phyloP scores from a whole-genome alignment of 179 eudicot species.

The Silene vulgaris region DNA sequence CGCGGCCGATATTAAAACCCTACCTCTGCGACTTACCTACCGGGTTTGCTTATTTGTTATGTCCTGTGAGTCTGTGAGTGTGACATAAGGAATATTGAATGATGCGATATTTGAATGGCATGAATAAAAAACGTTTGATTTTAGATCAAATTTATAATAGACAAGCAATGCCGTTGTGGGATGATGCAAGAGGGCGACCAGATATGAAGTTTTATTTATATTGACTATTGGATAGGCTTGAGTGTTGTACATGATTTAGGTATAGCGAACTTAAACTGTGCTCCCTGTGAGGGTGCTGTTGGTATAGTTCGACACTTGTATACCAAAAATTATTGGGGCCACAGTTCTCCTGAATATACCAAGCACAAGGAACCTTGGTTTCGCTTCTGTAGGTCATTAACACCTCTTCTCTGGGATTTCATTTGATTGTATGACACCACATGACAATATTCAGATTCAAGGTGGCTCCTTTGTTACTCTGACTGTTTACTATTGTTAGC shows the following conservation, averaged over 20 bases:
- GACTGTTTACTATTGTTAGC: too few relatives aligned
- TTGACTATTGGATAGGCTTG: not conserved
- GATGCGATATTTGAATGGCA: not conserved
- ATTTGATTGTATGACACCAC: too few relatives aligned
- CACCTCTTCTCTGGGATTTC: too few relatives aligned
- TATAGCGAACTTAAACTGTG: not conserved
- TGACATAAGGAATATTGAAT: conserved; percentile 1
- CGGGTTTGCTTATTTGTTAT: not conserved
- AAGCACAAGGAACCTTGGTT: not conserved
- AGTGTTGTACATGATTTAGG: not conserved
- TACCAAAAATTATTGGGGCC: not conserved
- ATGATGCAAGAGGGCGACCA: not conserved
- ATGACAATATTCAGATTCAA: too few relatives aligned
- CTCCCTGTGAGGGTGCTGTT: not conserved
- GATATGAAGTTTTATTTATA: not conserved
- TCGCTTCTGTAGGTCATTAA: too few relatives aligned
- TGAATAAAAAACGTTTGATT: not conserved
- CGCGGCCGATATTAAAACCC: too few relatives aligned
- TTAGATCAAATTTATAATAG: not conserved
- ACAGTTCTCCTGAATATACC: too few relatives aligned
- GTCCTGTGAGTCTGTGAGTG: not conserved
- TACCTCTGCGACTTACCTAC: not conserved
- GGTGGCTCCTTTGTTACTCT: too few relatives aligned
- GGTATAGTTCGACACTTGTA: not conserved
- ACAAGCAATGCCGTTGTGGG: not conserved